phyloP scores from a whole-genome alignment of 1,139 yeast genomes.

The Zhuliangozyma parablackwelliae region DNA sequence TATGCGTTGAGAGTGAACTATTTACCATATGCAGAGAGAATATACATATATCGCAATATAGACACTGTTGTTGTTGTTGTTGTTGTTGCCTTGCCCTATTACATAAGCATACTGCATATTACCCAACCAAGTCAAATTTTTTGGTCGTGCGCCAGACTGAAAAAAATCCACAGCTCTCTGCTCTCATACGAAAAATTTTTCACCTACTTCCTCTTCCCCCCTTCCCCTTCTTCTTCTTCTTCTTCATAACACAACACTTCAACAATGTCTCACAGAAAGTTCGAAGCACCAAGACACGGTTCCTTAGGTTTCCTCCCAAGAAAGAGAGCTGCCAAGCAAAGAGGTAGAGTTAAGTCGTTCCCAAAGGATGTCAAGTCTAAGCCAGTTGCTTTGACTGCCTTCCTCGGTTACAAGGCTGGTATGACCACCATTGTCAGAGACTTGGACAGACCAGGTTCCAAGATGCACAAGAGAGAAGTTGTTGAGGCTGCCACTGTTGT shows the following conservation, averaged over 20 bases:
- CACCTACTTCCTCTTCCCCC: background rate
- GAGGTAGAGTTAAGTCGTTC: conserved; percentile 99
- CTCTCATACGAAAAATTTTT: conserved; percentile 3
- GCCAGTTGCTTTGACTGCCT: conserved; percentile 99
- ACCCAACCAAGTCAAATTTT: background rate
- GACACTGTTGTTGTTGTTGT: background rate
- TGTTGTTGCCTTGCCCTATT: background rate
- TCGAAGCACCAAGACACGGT: conserved; percentile 99
- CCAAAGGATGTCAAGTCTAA: conserved; percentile 97
- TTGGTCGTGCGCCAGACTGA: background rate
- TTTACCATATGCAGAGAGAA: background rate
- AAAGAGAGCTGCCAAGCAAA: conserved; percentile 98
- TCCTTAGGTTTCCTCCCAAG: conserved; percentile 99
- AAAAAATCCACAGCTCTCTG: conserved; percentile 2
- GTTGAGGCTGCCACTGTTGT: conserved; percentile 99
- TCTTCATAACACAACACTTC: conserved; percentile 19
- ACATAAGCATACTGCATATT: background rate
- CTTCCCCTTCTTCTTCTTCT: conserved; percentile 7
- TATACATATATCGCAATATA: background rate
- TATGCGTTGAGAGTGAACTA: background rate
- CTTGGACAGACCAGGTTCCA: conserved; percentile 99
- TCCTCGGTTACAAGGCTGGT: conserved; percentile 99
- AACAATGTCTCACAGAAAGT: conserved; percentile 98
- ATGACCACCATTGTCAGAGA: conserved; percentile 99
- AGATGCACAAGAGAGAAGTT: conserved; percentile 99